Percentiles rank a stretch among this genome's conserved stretches.
Evolutionary conservation across 2,329 filamentous ascomycete species (phyloP).

Genomic region (Cladosporium halotolerans): DNA sequence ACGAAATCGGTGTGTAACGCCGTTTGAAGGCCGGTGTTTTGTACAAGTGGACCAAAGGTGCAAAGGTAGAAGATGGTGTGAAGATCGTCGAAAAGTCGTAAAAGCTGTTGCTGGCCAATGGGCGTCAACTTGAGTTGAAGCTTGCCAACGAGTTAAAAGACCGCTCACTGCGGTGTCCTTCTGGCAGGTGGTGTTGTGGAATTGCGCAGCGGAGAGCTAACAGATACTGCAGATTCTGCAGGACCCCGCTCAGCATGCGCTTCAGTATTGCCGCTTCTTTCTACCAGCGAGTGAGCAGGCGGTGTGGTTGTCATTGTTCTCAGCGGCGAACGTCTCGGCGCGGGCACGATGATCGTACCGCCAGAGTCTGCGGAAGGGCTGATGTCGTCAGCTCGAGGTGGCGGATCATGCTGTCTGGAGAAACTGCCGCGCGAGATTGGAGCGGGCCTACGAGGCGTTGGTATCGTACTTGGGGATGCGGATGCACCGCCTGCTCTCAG

Average conservation of each 20-base stretch:
- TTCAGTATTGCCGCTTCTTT: background rate
- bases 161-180: background rate
- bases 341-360: slow-evolving; percentile 22
- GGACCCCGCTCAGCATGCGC: background rate
- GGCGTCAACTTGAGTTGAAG: background rate
- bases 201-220: background rate
- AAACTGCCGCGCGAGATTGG: slow-evolving; percentile 3
- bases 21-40: background rate
- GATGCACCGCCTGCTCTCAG: slow-evolving; percentile 13
- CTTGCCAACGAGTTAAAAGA: no score
- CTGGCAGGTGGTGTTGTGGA: background rate
- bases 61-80: background rate
- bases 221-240: background rate
- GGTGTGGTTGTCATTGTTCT: slow-evolving; percentile 7
- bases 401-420: slow-evolving; percentile 11
- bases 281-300: background rate
- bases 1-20: background rate
- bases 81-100: background rate
- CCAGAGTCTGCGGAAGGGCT: slow-evolving; percentile 19
- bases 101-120: background rate
- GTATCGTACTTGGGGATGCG: slow-evolving; percentile 14
- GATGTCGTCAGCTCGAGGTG: slow-evolving; percentile 27
- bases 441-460: slow-evolving; percentile 1
- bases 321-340: slow-evolving; percentile 17
- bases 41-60: background rate